These are phyloP conservation scores for Trichoderma afroharzianum DNA, from an alignment of 2,329 filamentous ascomycete genomes.

Conservation along the genomic window DNA sequence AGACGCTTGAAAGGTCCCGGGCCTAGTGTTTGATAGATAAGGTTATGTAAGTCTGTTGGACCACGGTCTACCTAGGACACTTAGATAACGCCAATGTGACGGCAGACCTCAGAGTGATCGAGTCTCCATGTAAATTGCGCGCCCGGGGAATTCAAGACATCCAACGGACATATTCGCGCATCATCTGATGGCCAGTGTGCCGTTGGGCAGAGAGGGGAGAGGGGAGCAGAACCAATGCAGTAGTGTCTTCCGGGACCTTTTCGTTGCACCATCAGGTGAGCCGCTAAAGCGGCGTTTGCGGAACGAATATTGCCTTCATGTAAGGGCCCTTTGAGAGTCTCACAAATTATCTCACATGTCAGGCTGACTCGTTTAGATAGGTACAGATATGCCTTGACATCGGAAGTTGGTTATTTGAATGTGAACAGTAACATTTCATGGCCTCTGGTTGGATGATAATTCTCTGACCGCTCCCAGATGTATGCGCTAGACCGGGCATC, in stretches of 20 bases:
- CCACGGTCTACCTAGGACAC: not conserved
- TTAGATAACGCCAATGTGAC: not conserved
- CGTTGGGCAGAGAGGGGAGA: not conserved
- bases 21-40: slow-evolving; percentile 5
- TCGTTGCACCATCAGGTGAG: not conserved
- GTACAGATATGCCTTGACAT: not conserved
- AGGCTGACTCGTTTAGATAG: not conserved
- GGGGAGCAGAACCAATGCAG: not conserved
- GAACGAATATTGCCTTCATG: not conserved
- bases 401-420: not conserved
- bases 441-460: not conserved
- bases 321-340: not conserved
- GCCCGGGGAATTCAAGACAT: not conserved
- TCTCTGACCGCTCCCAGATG: not conserved
- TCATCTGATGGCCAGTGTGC: not conserved
- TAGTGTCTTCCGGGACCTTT: not conserved
- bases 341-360: not conserved
- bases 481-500: not conserved
- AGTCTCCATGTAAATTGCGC: not conserved
- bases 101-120: not conserved
- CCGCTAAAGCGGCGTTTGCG: not conserved
- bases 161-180: not conserved
- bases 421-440: not conserved
- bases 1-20: not conserved
- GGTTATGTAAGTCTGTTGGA: not conserved